These are phyloP conservation scores for Tolypocladium amazonense DNA, from an alignment of 2,329 filamentous ascomycete genomes.

Conservation along the genomic window DNA sequence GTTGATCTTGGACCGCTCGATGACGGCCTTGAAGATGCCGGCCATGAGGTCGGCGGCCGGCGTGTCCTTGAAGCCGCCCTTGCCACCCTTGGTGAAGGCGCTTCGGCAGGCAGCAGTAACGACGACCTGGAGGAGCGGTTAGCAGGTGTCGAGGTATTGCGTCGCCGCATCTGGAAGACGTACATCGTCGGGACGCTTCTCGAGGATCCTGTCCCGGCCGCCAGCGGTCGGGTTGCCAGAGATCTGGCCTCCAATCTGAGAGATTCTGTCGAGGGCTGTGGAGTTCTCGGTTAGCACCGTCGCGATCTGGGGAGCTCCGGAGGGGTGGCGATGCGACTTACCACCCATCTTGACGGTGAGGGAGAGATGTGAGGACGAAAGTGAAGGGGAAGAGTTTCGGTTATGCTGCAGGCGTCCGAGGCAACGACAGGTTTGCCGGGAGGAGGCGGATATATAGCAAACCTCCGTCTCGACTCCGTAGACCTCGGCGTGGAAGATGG, in stretches of 20 bases:
- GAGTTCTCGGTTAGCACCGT: constrained; percentile 2
- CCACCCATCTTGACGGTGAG: constrained; percentile 23
- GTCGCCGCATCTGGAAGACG: constrained; percentile 7
- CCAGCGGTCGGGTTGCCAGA: constrained; percentile 45
- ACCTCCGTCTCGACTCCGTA: neutral
- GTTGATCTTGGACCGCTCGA: constrained; percentile 81
- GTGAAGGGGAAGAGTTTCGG: neutral
- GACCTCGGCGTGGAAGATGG: constrained; percentile 3
- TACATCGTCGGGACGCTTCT: constrained; percentile 60
- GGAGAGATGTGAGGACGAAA: neutral
- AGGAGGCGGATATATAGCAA: neutral
- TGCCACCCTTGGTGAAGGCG: constrained; percentile 84
- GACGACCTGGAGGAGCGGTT: constrained; percentile 52
- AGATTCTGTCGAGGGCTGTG: constrained; percentile 46
- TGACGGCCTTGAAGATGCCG: constrained; percentile 69
- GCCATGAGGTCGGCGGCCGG: constrained; percentile 74
- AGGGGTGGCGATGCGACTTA: constrained; percentile 11
- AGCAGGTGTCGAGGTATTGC: neutral
- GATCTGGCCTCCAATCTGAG: constrained; percentile 53
- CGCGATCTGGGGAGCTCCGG: neutral
- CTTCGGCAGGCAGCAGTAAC: constrained; percentile 88
- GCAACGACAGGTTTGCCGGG: neutral
- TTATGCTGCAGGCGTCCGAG: neutral
- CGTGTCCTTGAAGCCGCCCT: constrained; percentile 94
- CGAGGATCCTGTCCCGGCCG: constrained; percentile 45